A percentile compares a stretch with the other conserved stretches of the same genome.
These are phyloP conservation scores for Trichophaea hybrida DNA, from an alignment of 2,329 filamentous ascomycete species.

Conservation along the genomic window DNA sequence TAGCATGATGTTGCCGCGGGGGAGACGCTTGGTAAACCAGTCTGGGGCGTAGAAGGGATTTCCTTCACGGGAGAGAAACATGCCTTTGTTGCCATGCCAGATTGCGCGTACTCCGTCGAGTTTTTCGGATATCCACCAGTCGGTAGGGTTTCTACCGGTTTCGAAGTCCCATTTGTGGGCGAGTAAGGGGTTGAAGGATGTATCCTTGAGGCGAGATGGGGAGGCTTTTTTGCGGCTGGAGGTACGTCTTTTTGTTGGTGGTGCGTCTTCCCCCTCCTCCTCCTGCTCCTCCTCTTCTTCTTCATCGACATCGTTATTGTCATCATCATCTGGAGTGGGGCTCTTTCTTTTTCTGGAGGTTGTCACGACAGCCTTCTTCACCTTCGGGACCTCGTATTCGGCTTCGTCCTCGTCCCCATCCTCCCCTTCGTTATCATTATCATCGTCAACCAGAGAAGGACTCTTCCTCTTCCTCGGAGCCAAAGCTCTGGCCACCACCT, in stretches of 20 bases:
- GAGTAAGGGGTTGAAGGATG: slow-evolving; percentile 24
- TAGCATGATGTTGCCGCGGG: slow-evolving; percentile 22
- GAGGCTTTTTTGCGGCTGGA: slow-evolving; percentile 11
- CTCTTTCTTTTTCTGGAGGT: slow-evolving; percentile 6
- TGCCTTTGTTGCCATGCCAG: slow-evolving; percentile 23
- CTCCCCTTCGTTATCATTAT: not conserved
- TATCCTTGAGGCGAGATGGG: slow-evolving; percentile 3
- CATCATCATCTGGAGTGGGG: slow-evolving; percentile 1
- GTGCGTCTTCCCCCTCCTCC: slow-evolving; percentile 8
- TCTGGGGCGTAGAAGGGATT: slow-evolving; percentile 27
- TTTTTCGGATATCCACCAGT: slow-evolving; percentile 27
- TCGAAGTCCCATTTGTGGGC: slow-evolving; percentile 27
- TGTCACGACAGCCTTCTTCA: too few species aligned
- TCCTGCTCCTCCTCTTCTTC: slow-evolving; percentile 14
- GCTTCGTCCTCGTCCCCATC: too few species aligned
- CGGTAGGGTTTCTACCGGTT: slow-evolving; percentile 24
- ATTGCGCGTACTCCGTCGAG: slow-evolving; percentile 27
- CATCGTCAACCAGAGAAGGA: not conserved
- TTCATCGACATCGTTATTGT: slow-evolving; percentile 4
- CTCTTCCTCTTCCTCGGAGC: not conserved
- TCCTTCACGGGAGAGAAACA: slow-evolving; percentile 25
- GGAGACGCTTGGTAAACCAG: slow-evolving; percentile 27
- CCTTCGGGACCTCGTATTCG: not conserved
- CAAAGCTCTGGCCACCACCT: not conserved
- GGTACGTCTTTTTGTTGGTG: slow-evolving; percentile 7